Evolutionary conservation across 768 basidiomycete genomes (phyloP).

Genomic region (Leccinum boreale): DNA sequence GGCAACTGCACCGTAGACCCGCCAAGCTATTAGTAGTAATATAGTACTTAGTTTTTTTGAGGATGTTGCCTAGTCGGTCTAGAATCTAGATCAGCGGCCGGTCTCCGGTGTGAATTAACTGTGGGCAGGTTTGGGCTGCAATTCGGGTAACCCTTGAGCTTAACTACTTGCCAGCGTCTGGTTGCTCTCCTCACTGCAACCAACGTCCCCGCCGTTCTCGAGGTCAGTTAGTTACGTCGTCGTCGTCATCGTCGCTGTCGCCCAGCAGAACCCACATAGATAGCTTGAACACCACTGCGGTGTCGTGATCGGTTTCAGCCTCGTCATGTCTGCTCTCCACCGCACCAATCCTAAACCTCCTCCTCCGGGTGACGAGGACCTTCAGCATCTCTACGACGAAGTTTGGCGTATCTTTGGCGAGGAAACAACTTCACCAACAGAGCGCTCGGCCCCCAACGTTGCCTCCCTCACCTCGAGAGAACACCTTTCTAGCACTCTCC

Average conservation of each 20-base stretch:
- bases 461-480: conserved; percentile 20
- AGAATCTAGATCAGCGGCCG: neutral
- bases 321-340: conserved; percentile 37
- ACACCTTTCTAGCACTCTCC: conserved; percentile 16
- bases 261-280: neutral
- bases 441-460: conserved; percentile 21
- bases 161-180: neutral
- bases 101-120: conserved; percentile 1
- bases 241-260: neutral
- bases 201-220: neutral
- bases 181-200: neutral
- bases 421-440: conserved; percentile 34
- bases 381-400: conserved; percentile 72
- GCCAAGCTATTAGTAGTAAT: too few species aligned
- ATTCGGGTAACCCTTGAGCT: neutral
- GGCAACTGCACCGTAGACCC: neutral
- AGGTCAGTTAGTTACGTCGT: neutral
- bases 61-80: neutral
- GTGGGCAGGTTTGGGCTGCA: neutral
- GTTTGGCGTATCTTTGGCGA: conserved; percentile 69
- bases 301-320: conserved; percentile 8
- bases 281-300: neutral
- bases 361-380: conserved; percentile 63
- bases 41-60: too few species aligned
- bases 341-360: conserved; percentile 31